Evolutionary conservation across 768 basidiomycete genomes (phyloP).

Genomic region (Kondoa malvinella): DNA sequence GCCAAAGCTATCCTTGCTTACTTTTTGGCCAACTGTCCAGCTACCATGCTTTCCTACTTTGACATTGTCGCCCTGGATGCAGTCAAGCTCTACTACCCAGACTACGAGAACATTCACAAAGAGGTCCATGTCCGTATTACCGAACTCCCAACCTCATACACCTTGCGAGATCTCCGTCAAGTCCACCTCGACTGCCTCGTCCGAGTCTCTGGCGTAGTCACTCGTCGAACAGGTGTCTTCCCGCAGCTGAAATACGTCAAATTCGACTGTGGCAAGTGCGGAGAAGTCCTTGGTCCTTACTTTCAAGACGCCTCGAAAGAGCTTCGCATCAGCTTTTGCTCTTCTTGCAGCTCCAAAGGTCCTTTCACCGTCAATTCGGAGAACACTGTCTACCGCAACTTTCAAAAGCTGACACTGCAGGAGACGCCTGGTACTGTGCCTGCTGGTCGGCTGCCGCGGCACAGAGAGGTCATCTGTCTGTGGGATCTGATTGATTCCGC

Average conservation of each 20-base stretch:
- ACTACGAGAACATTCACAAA: constrained; percentile 89
- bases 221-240: constrained; percentile 84
- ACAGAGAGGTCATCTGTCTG: constrained; percentile 85
- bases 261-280: constrained; percentile 91
- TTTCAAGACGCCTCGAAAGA: constrained; percentile 93
- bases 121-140: constrained; percentile 96
- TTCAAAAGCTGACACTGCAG: constrained; percentile 96
- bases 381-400: constrained; percentile 96
- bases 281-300: constrained; percentile 85
- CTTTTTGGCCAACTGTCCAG: constrained; percentile 87
- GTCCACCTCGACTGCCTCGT: constrained; percentile 87
- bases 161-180: constrained; percentile 83
- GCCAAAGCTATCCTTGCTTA: constrained; percentile 93
- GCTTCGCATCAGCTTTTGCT: constrained; percentile 82
- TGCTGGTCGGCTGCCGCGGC: constrained; percentile 86
- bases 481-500: constrained; percentile 98
- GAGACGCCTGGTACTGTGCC: constrained; percentile 96
- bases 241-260: constrained; percentile 99
- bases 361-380: constrained; percentile 95
- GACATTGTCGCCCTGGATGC: constrained; percentile 87
- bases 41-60: constrained; percentile 81
- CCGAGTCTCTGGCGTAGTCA: constrained; percentile 88
- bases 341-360: constrained; percentile 82
- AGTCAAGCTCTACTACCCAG: constrained; percentile 86
- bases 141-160: constrained; percentile 73